phyloP scores from a whole-genome alignment of 129 eudicot species.

The Daucus carota region DH1_v3.0 NC_030383.2:57921501-57922000 shows the following conservation, averaged over 20 bases:
- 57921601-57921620: background rate
- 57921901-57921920: conserved; percentile 87
- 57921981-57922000: background rate
- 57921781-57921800: conserved; percentile 62
- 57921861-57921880: conserved; percentile 82
- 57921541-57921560: background rate
- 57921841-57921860: conserved; percentile 82
- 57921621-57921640: background rate
- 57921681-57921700: background rate
- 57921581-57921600: background rate
- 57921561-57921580: background rate
- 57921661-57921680: background rate
- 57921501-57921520: background rate
- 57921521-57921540: background rate
- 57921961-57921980: background rate
- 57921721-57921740: background rate
- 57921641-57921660: background rate
- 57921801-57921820: conserved; percentile 69
- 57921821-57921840: conserved; percentile 71
- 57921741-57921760: background rate
- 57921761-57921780: conserved; percentile 85
- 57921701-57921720: background rate
- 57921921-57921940: conserved; percentile 85
- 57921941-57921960: conserved; percentile 44
- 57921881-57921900: conserved; percentile 62